A percentile compares a stretch with the other conserved stretches of the same genome.
Conservation (phyloP, 2,329 filamentous ascomycete genomes). For the Sarocladium kiliense region DNA sequence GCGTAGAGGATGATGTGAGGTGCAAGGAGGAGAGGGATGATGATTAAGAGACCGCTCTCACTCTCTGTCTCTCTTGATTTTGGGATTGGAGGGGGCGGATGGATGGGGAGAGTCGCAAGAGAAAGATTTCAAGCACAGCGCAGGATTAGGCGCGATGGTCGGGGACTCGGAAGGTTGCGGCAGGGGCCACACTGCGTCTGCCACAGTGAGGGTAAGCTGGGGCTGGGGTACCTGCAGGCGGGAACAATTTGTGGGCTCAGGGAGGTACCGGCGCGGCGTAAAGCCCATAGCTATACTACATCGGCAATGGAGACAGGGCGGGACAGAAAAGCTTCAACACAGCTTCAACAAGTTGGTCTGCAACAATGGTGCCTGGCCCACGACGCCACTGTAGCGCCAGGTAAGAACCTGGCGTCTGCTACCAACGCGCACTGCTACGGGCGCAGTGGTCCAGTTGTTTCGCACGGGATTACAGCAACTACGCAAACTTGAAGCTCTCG, state of each 20-base stretch:
- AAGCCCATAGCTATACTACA: not conserved
- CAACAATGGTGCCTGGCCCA: not conserved
- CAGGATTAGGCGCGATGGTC: conserved; percentile 6
- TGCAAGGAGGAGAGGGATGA: conserved; percentile 7
- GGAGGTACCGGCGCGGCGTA: conserved; percentile 6
- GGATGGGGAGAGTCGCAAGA: conserved; percentile 12
- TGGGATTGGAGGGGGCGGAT: conserved; percentile 11
- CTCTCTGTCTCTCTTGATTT: not conserved
- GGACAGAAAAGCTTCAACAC: conserved; percentile 1
- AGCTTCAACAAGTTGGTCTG: not conserved
- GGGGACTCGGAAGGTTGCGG: conserved; percentile 10
- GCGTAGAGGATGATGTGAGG: conserved; percentile 5
- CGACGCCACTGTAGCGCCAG: not conserved
- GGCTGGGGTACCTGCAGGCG: conserved; percentile 6
- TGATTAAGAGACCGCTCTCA: conserved; percentile 11
- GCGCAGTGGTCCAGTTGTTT: not conserved
- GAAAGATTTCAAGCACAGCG: conserved; percentile 11
- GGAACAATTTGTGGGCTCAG: not conserved
- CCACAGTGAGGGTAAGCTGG: not conserved
- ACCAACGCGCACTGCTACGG: not conserved
- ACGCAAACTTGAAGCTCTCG: not conserved
- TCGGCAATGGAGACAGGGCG: not conserved
- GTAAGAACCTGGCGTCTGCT: not conserved
- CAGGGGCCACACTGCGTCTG: conserved; percentile 6
- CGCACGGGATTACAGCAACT: not conserved